These are phyloP conservation scores for Tremella mesenterica DNA, from an alignment of 768 basidiomycete genomes.

Conservation along the genomic window DNA sequence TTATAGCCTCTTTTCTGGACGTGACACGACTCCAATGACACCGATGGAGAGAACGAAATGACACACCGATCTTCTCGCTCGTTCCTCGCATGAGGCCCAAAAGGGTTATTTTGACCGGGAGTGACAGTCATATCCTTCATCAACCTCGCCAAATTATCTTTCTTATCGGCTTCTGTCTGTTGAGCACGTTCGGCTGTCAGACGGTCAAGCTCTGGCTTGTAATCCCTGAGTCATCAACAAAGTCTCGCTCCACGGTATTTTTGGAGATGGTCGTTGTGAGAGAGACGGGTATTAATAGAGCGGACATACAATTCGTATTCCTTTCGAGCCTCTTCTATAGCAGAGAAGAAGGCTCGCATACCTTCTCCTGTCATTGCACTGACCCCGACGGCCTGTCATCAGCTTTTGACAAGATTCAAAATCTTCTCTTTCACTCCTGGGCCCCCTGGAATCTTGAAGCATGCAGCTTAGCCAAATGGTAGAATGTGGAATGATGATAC, in stretches of 20 bases:
- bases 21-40: no score
- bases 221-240: slow-evolving; percentile 55
- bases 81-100: slow-evolving; percentile 40
- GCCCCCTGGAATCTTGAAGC: no score
- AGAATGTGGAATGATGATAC: no score
- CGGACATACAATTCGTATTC: slow-evolving; percentile 71
- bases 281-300: neutral
- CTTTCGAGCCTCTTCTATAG: slow-evolving; percentile 73
- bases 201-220: slow-evolving; percentile 76
- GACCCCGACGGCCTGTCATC: slow-evolving; percentile 75
- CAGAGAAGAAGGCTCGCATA: slow-evolving; percentile 80
- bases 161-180: slow-evolving; percentile 40
- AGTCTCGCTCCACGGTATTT: neutral
- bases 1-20: no score
- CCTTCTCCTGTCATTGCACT: slow-evolving; percentile 94
- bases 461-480: no score
- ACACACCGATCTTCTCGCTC: slow-evolving; percentile 41
- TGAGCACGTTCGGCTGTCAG: slow-evolving; percentile 47
- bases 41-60: neutral
- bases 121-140: slow-evolving; percentile 44
- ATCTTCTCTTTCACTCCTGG: no score
- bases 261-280: neutral
- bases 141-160: slow-evolving; percentile 39
- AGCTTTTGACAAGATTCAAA: neutral
- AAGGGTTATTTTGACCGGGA: slow-evolving; percentile 31